Conservation (phyloP, 345 rosid species). For the Brassica carinata region DNA sequence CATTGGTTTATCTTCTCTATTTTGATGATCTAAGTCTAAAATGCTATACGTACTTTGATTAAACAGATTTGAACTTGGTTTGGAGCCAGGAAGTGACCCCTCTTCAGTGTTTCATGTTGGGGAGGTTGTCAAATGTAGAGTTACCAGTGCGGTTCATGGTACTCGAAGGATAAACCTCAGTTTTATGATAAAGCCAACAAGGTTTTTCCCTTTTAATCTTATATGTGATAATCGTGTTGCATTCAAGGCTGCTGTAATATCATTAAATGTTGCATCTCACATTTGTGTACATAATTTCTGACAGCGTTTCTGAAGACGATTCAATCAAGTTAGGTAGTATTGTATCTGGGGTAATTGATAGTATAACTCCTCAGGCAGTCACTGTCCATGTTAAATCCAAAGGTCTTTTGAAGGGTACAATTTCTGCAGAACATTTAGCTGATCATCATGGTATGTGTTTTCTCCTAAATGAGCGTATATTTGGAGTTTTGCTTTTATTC, state of each 20-base stretch:
- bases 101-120: constrained; percentile 75
- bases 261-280: constrained; percentile 14
- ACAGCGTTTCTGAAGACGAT: constrained; percentile 77
- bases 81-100: constrained; percentile 75
- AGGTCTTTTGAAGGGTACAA: constrained; percentile 67
- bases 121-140: constrained; percentile 96
- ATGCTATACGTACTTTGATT: constrained; percentile 33
- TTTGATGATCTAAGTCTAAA: constrained; percentile 25
- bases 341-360: constrained; percentile 81
- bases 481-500: constrained; percentile 8
- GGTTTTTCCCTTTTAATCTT: constrained; percentile 51
- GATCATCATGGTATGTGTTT: constrained; percentile 80
- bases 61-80: constrained; percentile 86
- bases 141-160: constrained; percentile 62
- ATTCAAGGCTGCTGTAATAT: constrained; percentile 14
- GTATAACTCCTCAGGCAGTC: constrained; percentile 59
- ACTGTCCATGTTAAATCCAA: constrained; percentile 59
- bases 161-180: constrained; percentile 83
- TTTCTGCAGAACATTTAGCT: constrained; percentile 79
- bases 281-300: constrained; percentile 19
- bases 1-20: neutral
- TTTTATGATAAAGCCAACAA: constrained; percentile 70
- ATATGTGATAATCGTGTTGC: constrained; percentile 3
- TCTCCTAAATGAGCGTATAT: constrained; percentile 4
- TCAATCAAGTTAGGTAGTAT: constrained; percentile 76